Percentiles rank a stretch among this genome's conserved stretches.
phyloP scores from a whole-genome alignment of 805 yeast genomes.

The Saccharomycopsis fibuligera region DNA sequence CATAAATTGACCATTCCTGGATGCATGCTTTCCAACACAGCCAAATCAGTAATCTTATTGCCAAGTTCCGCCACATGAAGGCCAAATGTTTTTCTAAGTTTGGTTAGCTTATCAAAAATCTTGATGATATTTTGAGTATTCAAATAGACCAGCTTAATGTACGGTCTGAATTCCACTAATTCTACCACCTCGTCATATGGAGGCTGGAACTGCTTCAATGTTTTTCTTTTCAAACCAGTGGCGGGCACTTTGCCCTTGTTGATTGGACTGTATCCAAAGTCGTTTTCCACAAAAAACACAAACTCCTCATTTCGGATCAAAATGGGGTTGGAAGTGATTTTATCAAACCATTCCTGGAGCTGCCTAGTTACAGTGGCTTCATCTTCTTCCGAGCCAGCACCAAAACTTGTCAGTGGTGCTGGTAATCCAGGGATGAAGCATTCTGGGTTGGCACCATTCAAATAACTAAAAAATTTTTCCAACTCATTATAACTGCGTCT shows the following conservation, averaged over 20 bases:
- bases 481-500: conserved; percentile 80
- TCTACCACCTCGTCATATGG: conserved; percentile 85
- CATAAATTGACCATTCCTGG: conserved; percentile 74
- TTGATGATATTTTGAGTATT: conserved; percentile 41
- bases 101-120: conserved; percentile 53
- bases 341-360: conserved; percentile 82
- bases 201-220: conserved; percentile 84
- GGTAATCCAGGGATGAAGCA: conserved; percentile 92
- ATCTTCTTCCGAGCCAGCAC: conserved; percentile 81
- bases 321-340: conserved; percentile 70
- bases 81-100: conserved; percentile 41
- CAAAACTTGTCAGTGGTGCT: conserved; percentile 64
- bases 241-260: conserved; percentile 62
- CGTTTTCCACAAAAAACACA: conserved; percentile 75
- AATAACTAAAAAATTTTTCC: conserved; percentile 65
- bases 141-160: conserved; percentile 70
- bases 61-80: conserved; percentile 53
- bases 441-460: conserved; percentile 79
- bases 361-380: conserved; percentile 44
- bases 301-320: conserved; percentile 82
- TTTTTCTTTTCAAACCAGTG: conserved; percentile 80
- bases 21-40: conserved; percentile 44
- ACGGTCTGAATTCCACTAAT: conserved; percentile 79
- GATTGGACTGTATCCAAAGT: conserved; percentile 47
- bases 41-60: conserved; percentile 33